phyloP scores from a whole-genome alignment of 169 alveolate genomes.

The Plasmodium cynomolgi region DNA sequence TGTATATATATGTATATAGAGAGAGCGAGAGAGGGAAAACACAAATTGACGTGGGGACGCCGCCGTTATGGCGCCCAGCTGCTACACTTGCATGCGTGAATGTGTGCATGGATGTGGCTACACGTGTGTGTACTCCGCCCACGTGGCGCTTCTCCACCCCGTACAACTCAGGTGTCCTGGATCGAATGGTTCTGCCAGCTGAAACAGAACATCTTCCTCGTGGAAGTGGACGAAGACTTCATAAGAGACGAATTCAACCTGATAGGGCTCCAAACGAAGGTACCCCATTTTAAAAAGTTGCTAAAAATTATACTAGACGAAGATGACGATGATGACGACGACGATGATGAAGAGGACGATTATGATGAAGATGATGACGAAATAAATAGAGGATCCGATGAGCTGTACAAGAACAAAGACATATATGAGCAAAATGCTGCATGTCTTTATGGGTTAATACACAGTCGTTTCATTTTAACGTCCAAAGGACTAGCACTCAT shows the following conservation, averaged over 20 bases:
- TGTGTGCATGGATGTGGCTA: not conserved
- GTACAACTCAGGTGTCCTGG: conserved; percentile 93
- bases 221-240: conserved; percentile 95
- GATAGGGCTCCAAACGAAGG: conserved; percentile 88
- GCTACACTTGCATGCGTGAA: not conserved
- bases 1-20: not conserved
- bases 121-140: not conserved
- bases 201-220: conserved; percentile 94
- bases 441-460: conserved; percentile 92
- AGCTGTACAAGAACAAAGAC: conserved; percentile 79
- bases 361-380: conserved; percentile 76
- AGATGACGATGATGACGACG: conserved; percentile 86
- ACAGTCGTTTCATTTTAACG: conserved; percentile 91
- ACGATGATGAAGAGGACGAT: conserved; percentile 87
- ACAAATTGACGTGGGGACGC: not conserved
- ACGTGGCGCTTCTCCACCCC: not conserved
- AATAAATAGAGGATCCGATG: conserved; percentile 78
- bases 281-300: conserved; percentile 89
- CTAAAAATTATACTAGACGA: conserved; percentile 90
- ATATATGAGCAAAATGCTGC: conserved; percentile 89
- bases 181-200: conserved; percentile 96
- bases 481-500: conserved; percentile 92
- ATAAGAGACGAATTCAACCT: conserved; percentile 94
- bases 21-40: not conserved
- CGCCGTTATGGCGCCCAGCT: not conserved